Evolutionary conservation across 257 asterid genomes (phyloP).

Genomic region (Cynanchum wilfordii): DNA sequence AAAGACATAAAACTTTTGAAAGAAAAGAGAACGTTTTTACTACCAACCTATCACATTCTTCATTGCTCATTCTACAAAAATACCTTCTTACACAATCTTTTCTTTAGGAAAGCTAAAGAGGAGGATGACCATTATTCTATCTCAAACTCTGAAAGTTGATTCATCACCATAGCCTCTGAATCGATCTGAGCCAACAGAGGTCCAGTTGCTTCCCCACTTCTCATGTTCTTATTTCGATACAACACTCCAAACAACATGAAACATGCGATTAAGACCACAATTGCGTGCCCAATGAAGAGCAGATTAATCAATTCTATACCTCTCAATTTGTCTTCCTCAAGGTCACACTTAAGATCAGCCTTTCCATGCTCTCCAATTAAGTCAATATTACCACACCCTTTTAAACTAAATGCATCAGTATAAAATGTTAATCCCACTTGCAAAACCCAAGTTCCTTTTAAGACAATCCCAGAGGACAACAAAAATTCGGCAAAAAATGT

Average conservation of each 20-base stretch:
- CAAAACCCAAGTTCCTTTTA: conserved; percentile 82
- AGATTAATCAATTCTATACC: conserved; percentile 56
- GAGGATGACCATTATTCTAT: conserved; percentile 38
- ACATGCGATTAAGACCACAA: conserved; percentile 33
- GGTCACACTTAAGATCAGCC: conserved; percentile 60
- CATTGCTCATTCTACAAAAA: not conserved
- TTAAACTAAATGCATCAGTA: conserved; percentile 51
- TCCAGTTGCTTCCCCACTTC: conserved; percentile 49
- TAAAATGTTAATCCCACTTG: conserved; percentile 73
- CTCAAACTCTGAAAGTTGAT: conserved; percentile 56
- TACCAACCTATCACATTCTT: conserved; percentile 8
- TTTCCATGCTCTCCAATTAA: conserved; percentile 21
- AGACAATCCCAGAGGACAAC: conserved; percentile 54
- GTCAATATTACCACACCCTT: conserved; percentile 60
- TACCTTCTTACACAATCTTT: not conserved
- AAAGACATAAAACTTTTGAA: not conserved
- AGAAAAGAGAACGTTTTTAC: conserved; percentile 4
- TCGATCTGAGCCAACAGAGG: conserved; percentile 39
- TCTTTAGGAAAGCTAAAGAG: not conserved
- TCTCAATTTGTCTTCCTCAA: conserved; percentile 66
- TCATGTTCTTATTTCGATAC: conserved; percentile 33
- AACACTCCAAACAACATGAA: conserved; percentile 48
- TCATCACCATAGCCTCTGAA: conserved; percentile 54
- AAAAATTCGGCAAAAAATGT: conserved; percentile 56
- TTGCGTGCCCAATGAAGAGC: conserved; percentile 45